These are phyloP conservation scores for Penicillium subrubescens DNA, from an alignment of 495 filamentous ascomycete species.

Conservation along the genomic window DNA sequence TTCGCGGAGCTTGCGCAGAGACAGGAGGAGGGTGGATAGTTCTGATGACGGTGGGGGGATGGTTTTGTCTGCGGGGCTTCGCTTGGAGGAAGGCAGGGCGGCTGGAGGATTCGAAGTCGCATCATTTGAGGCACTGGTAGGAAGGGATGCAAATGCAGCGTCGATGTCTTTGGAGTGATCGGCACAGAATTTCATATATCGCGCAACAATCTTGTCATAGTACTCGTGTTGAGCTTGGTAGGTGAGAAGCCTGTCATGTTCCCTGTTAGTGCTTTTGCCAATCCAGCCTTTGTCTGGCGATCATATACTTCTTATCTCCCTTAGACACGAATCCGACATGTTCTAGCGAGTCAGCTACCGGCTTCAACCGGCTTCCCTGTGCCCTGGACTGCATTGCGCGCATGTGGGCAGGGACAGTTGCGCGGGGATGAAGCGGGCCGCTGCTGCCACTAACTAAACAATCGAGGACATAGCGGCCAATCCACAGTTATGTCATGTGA, in stretches of 20 bases:
- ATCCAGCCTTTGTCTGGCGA: not conserved
- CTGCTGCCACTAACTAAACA: not conserved
- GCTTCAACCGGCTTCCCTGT: constrained; percentile 67
- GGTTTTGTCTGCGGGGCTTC: constrained; percentile 23
- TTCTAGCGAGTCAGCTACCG: constrained; percentile 73
- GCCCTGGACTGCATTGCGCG: constrained; percentile 23
- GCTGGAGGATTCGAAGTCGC: constrained; percentile 45
- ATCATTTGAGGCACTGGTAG: constrained; percentile 45
- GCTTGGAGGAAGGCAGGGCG: constrained; percentile 25
- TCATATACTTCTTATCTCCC: constrained; percentile 73
- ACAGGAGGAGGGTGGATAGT: constrained; percentile 62
- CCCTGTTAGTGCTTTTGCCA: constrained; percentile 8
- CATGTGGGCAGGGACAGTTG: constrained; percentile 9
- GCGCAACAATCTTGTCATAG: constrained; percentile 80
- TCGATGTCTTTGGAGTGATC: constrained; percentile 69
- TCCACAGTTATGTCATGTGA: not conserved
- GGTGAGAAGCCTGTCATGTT: constrained; percentile 66
- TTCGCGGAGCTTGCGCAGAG: constrained; percentile 91
- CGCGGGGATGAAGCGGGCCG: constrained; percentile 11
- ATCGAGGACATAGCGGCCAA: not conserved
- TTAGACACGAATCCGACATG: constrained; percentile 83
- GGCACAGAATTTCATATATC: constrained; percentile 87
- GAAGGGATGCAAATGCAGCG: constrained; percentile 68
- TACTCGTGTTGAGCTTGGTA: constrained; percentile 76
- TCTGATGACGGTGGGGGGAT: constrained; percentile 49